Conservation (phyloP, 2,329 filamentous ascomycete species). For the Dactylellina haptotyla region DNA sequence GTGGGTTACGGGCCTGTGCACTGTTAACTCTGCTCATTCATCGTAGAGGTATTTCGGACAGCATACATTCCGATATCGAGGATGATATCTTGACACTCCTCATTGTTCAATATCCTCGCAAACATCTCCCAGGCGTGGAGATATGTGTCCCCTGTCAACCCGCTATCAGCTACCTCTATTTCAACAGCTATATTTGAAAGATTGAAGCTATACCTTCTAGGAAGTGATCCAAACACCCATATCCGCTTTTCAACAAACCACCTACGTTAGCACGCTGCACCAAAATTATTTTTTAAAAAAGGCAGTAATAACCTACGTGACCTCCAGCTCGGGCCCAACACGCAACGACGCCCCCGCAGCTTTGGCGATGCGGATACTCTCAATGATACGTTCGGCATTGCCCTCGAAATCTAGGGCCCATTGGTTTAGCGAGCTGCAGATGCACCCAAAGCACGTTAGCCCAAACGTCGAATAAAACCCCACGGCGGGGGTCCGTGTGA, state of each 20-base stretch:
- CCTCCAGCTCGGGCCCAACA: conserved; percentile 68
- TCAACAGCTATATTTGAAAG: conserved; percentile 57
- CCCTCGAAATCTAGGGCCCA: conserved; percentile 72
- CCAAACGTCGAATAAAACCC: too few relatives aligned
- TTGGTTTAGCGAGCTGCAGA: conserved; percentile 61
- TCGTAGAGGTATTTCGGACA: neutral
- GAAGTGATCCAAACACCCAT: conserved; percentile 75
- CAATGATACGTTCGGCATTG: conserved; percentile 72
- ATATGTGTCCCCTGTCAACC: conserved; percentile 64
- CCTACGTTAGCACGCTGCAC: neutral
- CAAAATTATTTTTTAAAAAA: neutral
- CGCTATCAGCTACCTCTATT: neutral
- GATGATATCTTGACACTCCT: conserved; percentile 72
- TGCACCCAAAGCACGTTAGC: too few relatives aligned
- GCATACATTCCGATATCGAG: conserved; percentile 69
- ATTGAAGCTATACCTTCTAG: conserved; percentile 63
- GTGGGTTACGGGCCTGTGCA: conserved; percentile 68
- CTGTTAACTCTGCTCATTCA: neutral
- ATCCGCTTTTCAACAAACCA: conserved; percentile 67
- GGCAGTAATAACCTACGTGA: conserved; percentile 60
- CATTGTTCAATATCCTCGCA: conserved; percentile 69
- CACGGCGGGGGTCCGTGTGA: too few relatives aligned
- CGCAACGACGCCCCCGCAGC: conserved; percentile 71
- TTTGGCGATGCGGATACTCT: conserved; percentile 72
- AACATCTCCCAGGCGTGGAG: conserved; percentile 73